A percentile compares a stretch with the other conserved stretches of the same genome.
Evolutionary conservation across 2,329 filamentous ascomycete genomes (phyloP).

Genomic region (Fusarium sp.): DNA sequence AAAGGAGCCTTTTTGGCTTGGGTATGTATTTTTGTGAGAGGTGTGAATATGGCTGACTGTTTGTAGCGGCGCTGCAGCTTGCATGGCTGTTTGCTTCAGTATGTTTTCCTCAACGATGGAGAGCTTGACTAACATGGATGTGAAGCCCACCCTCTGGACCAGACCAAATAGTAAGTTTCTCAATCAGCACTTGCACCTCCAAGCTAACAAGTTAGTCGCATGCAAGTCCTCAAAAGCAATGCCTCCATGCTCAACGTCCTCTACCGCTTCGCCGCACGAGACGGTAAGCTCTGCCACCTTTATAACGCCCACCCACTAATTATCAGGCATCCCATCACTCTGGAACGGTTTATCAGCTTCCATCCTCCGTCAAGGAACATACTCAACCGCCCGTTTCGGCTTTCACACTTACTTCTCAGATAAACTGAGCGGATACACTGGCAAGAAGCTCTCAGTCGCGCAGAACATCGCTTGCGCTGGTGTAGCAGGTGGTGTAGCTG

Average conservation of each 20-base stretch:
- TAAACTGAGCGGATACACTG: constrained; percentile 39
- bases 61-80: constrained; percentile 52
- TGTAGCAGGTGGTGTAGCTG: constrained; percentile 52
- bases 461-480: constrained; percentile 51
- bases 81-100: constrained; percentile 57
- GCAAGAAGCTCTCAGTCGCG: constrained; percentile 44
- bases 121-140: not conserved
- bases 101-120: constrained; percentile 16
- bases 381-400: constrained; percentile 55
- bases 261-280: constrained; percentile 49
- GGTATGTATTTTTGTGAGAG: constrained; percentile 40
- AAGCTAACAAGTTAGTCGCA: constrained; percentile 44
- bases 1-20: constrained; percentile 56
- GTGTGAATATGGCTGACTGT: not conserved
- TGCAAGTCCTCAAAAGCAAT: constrained; percentile 54
- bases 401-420: constrained; percentile 50
- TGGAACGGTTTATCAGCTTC: constrained; percentile 55
- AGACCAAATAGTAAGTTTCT: constrained; percentile 53
- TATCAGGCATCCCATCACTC: constrained; percentile 50
- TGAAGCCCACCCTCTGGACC: constrained; percentile 54
- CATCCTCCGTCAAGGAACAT: constrained; percentile 54
- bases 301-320: not conserved
- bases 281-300: constrained; percentile 41
- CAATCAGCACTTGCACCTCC: rapidly evolving
- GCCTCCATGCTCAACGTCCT: constrained; percentile 51